Evolutionary conservation across 225 moss, liverwort and hornwort species (phyloP).

Genomic region (Sphagnum contortum): DNA sequence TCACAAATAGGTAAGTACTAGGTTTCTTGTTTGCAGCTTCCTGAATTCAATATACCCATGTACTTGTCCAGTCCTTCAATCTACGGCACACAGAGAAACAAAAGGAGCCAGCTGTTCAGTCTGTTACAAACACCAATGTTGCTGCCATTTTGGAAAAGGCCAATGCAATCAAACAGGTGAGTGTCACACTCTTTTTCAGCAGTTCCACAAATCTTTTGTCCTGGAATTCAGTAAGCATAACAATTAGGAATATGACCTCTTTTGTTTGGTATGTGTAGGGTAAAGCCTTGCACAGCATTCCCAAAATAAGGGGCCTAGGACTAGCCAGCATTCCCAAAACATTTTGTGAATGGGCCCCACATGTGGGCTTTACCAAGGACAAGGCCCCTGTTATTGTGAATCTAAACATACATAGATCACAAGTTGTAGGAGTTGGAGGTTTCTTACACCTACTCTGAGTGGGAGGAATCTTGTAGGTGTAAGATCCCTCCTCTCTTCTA

Average conservation of each 20-base stretch:
- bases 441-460: too few relatives aligned
- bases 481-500: too few relatives aligned
- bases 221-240: not conserved
- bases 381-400: too few relatives aligned
- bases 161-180: slow-evolving; percentile 86
- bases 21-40: not conserved
- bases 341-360: too few relatives aligned
- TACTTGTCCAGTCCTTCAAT: slow-evolving; percentile 60
- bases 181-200: not conserved
- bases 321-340: too few relatives aligned
- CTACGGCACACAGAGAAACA: slow-evolving; percentile 52
- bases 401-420: too few relatives aligned
- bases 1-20: not conserved
- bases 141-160: slow-evolving; percentile 95
- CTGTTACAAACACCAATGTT: slow-evolving; percentile 68
- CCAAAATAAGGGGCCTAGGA: too few relatives aligned
- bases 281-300: too few relatives aligned
- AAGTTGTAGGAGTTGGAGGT: too few relatives aligned
- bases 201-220: not conserved
- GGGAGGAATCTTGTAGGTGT: too few relatives aligned
- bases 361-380: too few relatives aligned
- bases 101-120: slow-evolving; percentile 46
- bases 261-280: not conserved
- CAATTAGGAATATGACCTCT: not conserved
- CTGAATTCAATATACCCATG: not conserved